A percentile compares a stretch with the other conserved stretches of the same genome.
These are phyloP conservation scores for Penicillium paxilli DNA, from an alignment of 495 filamentous ascomycete species.

Conservation along the genomic window DNA sequence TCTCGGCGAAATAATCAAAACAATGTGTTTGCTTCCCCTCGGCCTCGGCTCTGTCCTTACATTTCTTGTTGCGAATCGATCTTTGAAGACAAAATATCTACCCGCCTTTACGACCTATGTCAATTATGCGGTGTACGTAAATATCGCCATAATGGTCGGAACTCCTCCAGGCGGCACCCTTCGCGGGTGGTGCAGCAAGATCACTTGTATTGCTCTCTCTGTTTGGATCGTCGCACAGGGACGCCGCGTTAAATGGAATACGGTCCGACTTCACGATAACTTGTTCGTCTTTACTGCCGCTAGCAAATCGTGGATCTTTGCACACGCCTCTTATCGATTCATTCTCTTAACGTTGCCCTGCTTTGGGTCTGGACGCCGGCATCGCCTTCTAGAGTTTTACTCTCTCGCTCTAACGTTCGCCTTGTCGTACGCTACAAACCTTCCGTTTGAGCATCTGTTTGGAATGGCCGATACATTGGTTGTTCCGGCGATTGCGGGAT, in stretches of 20 bases:
- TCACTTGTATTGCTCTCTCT: background rate
- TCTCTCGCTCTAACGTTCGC: background rate
- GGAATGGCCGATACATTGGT: conserved; percentile 1
- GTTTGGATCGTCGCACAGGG: conserved; percentile 1
- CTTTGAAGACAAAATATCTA: background rate
- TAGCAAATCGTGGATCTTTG: conserved; percentile 4
- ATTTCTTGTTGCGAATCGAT: background rate
- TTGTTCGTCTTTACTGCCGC: conserved; percentile 3
- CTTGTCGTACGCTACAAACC: background rate
- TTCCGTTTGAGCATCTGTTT: too few relatives aligned
- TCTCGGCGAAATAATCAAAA: too few relatives aligned
- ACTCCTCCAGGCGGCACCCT: background rate
- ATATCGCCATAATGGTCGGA: conserved; percentile 1
- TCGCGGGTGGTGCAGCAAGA: background rate
- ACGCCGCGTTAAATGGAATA: conserved; percentile 1
- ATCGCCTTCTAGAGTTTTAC: conserved; percentile 5
- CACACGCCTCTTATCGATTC: conserved; percentile 1
- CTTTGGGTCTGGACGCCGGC: conserved; percentile 4
- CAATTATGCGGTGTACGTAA: conserved; percentile 3
- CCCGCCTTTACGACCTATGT: conserved; percentile 4
- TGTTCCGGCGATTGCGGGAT: conserved; percentile 2
- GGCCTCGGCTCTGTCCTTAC: too few relatives aligned
- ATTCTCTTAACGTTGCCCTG: conserved; percentile 3
- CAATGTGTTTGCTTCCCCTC: too few relatives aligned
- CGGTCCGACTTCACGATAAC: background rate